Evolutionary conservation across 768 basidiomycete species (phyloP), one percentile per base, ranked within the genome.

Genomic region (Sporobolomyces phaffii): DNA sequence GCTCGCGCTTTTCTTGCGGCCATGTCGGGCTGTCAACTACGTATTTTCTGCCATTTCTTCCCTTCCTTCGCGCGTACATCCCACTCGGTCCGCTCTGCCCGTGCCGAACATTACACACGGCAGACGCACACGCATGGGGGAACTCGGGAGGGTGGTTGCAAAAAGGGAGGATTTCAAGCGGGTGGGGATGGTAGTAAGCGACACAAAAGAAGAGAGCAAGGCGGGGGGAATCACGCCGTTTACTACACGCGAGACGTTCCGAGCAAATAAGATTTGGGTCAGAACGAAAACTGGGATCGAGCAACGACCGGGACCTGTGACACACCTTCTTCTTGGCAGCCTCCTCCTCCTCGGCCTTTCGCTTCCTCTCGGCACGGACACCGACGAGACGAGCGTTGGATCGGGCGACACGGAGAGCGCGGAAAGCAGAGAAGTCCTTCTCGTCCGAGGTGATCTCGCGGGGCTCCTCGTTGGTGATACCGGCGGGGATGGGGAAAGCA

Each of bases 281-380:
- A n/a, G n/a, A n/a, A n/a, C 29, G 28, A 26, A 26, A 28, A 26
- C 41, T 43, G 54, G 20, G 40, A 26, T 5, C 41, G 53, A 44
- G 45, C 41, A 29, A 28, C 22, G 24, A 2, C 3, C 8, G 28
- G 34, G 24, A 11, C 20, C 44, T 31, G 5, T 22, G 20, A 60
- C 60, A 28, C 60, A 50, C 60, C 60, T 60, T 60, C 60, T 60
- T 60, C 60, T 60, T 60, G 49, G 60, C 60, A 60, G 60, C 89
- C 77, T 91, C 90, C 83, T 92, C 90, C 78, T 91, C 91, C 74
- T 89, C 89, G 78, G 87, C 89, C 88, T 92, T 91, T 76, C 86
- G 85, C 73, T 86, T 85, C 71, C 91, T 87, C 71, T 85, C 81
- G 81, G 91, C 91, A 81, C 91, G 89, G 73, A 80, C 81, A 79